Evolutionary conservation across 768 basidiomycete genomes (phyloP), one percentile per base, ranked within the genome.

Genomic region (Tylopilus subfusipes): DNA sequence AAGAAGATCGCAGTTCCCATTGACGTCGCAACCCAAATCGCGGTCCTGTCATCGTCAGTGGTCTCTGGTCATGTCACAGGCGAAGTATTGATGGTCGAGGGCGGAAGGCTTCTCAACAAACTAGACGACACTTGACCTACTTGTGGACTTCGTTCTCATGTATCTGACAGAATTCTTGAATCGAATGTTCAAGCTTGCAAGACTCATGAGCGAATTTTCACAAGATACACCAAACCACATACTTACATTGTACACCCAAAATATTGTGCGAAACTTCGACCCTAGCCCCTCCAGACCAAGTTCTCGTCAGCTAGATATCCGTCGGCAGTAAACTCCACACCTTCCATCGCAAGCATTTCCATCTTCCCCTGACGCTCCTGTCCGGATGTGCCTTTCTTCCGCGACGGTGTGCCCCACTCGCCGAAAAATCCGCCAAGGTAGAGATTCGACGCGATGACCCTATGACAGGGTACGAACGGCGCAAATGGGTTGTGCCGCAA

Each of bases 51-150:
- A 0, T 87, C 86, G 0, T 68, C 76, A 4, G 70, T 69, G 14
- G 68, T 88, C 1, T 88, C 85, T 3, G 84, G 86, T 0, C 87
- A 88, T 62, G 76, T 88, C 21, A 79, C 82, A 3, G 86, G 87
- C 0, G 79, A 86, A 63, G 78, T 83, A 36, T 36, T 36, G 34
- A 36, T 36, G 34, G 16, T 36, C 34, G 78, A 81, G 45, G 86
- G 86, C 2, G 86, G 86, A 31, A 69, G 76, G 18, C 54, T 80
- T 27, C 62, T 79, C 47, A 79, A 81, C 54, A 68, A 58, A 45
- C 69, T 68, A 19, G 34, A 73, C 43, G 77, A 78, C 48, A 42
- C 59, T 44, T 50, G 30, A 43, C 30, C 1, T 33, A 13, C 1
- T 5, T 10, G 39, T 21, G 11, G 5, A 27, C 25, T 34, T 51